Percentiles rank a stretch among this genome's conserved stretches.
Conservation (phyloP, 2,329 filamentous ascomycete species). For the Exophiala aquamarina region DNA sequence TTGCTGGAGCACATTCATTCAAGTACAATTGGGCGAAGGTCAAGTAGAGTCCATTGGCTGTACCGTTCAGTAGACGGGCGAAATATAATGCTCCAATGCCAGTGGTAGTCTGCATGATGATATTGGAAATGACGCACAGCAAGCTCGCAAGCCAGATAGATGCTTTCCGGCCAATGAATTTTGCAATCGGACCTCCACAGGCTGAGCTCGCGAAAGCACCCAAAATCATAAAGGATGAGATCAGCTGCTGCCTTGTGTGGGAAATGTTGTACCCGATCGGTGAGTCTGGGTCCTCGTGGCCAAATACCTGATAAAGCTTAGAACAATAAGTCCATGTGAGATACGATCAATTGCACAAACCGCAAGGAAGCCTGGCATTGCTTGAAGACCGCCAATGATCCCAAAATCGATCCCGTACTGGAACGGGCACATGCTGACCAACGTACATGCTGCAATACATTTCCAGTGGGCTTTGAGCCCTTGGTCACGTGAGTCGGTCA, state of each 20-base stretch:
- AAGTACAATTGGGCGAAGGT: constrained; percentile 55
- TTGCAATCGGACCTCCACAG: constrained; percentile 36
- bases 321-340: constrained; percentile 13
- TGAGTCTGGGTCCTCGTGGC: constrained; percentile 24
- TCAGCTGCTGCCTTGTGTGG: constrained; percentile 44
- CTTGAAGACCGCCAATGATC: constrained; percentile 34
- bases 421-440: constrained; percentile 36
- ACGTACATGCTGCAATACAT: constrained; percentile 24
- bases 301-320: constrained; percentile 28
- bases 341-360: constrained; percentile 9
- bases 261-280: constrained; percentile 37
- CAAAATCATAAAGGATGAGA: constrained; percentile 47
- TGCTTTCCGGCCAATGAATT: constrained; percentile 44
- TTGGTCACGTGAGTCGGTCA: constrained; percentile 17
- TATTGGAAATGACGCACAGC: constrained; percentile 51
- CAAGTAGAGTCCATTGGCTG: constrained; percentile 60
- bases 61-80: constrained; percentile 55
- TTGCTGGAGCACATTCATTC: constrained; percentile 53
- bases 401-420: constrained; percentile 35
- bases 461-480: constrained; percentile 23
- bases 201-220: constrained; percentile 46
- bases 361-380: constrained; percentile 33
- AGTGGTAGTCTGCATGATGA: constrained; percentile 59
- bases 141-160: constrained; percentile 51
- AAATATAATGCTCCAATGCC: constrained; percentile 56